Evolutionary conservation across 306 rosid species (phyloP).

Genomic region (Cucumis melo): DNA sequence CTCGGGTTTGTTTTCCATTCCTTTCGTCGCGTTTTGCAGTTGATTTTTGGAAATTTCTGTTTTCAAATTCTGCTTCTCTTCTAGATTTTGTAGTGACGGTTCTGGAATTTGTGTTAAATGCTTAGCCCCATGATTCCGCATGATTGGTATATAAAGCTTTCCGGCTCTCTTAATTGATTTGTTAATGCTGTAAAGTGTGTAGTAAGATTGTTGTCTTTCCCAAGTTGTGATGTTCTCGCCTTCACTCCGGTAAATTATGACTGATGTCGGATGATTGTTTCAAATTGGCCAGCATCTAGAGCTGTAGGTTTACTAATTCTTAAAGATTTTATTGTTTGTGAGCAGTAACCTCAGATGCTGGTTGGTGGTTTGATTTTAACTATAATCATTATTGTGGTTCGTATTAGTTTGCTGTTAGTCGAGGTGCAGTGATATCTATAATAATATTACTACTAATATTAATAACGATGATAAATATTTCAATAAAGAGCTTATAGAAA

Average conservation of each 20-base stretch:
- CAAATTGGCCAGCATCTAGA: background rate
- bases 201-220: background rate
- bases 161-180: background rate
- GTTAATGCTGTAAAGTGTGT: background rate
- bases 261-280: background rate
- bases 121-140: background rate
- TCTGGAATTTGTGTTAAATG: background rate
- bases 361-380: background rate
- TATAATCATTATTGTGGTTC: background rate
- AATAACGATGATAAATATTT: no score
- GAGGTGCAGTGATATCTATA: no score
- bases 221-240: background rate
- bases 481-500: no score
- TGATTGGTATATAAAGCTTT: background rate
- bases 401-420: background rate
- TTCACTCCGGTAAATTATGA: background rate
- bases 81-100: background rate
- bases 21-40: background rate
- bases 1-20: slow-evolving; percentile 26
- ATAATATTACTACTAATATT: no score
- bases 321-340: background rate
- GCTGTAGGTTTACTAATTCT: background rate
- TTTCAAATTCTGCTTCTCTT: slow-evolving; percentile 20
- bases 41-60: background rate
- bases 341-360: background rate